Percentiles rank a stretch among this genome's conserved stretches.
Evolutionary conservation across 1,284 basidiomycete species (phyloP).

Genomic region (Xerocomus nothofagi): DNA sequence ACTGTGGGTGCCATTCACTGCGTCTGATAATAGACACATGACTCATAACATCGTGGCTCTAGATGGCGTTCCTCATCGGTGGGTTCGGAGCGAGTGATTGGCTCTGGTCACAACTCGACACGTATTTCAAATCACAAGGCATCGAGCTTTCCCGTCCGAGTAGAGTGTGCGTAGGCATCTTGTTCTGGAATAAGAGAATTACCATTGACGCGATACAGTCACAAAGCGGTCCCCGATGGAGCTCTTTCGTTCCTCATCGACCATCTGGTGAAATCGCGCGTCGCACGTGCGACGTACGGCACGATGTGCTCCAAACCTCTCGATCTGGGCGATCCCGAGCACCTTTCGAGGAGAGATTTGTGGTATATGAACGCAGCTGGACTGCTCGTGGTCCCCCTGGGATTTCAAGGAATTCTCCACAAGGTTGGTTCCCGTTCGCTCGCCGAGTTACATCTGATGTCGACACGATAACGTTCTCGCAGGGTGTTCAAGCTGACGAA

Average conservation of each 20-base stretch:
- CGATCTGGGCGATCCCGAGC: slow-evolving; percentile 6
- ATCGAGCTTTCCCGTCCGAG: slow-evolving; percentile 16
- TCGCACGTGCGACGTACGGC: slow-evolving; percentile 22
- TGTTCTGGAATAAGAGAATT: not conserved
- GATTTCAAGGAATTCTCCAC: slow-evolving; percentile 7
- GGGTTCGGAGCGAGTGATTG: slow-evolving; percentile 32
- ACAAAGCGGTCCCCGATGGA: slow-evolving; percentile 22
- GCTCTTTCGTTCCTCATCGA: slow-evolving; percentile 18
- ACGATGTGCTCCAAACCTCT: not conserved
- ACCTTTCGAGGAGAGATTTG: slow-evolving; percentile 4
- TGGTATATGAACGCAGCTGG: slow-evolving; percentile 10
- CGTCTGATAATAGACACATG: not conserved
- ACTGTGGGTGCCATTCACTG: slow-evolving; percentile 15
- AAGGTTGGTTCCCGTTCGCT: slow-evolving; percentile 4
- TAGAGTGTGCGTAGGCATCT: slow-evolving; percentile 5
- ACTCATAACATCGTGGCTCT: not conserved
- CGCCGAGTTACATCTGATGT: not conserved
- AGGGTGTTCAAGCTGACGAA: slow-evolving; percentile 16
- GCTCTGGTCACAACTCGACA: slow-evolving; percentile 17
- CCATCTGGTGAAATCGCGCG: slow-evolving; percentile 15
- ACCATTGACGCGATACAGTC: slow-evolving; percentile 1
- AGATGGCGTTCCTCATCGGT: slow-evolving; percentile 40
- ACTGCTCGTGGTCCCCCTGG: not conserved
- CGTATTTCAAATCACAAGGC: slow-evolving; percentile 14
- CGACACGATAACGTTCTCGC: not conserved